phyloP scores from a whole-genome alignment of 306 rosid species.

The Erythrophleum fordii region DNA sequence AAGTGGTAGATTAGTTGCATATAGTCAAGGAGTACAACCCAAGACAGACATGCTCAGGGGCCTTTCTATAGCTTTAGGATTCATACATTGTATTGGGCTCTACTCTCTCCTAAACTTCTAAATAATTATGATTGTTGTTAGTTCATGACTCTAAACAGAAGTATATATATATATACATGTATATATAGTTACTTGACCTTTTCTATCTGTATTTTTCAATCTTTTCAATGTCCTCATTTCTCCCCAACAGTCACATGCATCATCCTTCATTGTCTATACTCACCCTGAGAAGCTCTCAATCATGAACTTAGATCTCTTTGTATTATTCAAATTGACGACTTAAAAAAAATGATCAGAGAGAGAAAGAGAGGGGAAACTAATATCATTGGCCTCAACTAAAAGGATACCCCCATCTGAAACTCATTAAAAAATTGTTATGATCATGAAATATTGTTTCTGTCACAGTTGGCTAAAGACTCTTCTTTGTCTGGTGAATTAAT shows the following conservation, averaged over 20 bases:
- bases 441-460: slow-evolving; percentile 23
- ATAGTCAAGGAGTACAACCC: slow-evolving; percentile 45
- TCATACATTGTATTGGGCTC: slow-evolving; percentile 51
- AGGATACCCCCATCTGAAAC: slow-evolving; percentile 36
- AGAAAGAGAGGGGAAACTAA: slow-evolving; percentile 31
- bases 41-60: slow-evolving; percentile 46
- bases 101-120: slow-evolving; percentile 17
- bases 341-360: slow-evolving; percentile 22
- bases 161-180: background rate
- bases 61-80: slow-evolving; percentile 23
- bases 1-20: slow-evolving; percentile 41
- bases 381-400: slow-evolving; percentile 46
- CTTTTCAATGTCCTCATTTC: slow-evolving; percentile 30
- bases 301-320: slow-evolving; percentile 58
- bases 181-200: slow-evolving; percentile 33
- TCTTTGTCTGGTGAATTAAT: slow-evolving; percentile 43
- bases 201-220: slow-evolving; percentile 33
- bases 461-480: slow-evolving; percentile 47
- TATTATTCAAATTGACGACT: slow-evolving; percentile 31
- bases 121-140: slow-evolving; percentile 45
- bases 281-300: slow-evolving; percentile 46
- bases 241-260: slow-evolving; percentile 58
- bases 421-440: slow-evolving; percentile 30
- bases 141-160: slow-evolving; percentile 40
- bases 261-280: slow-evolving; percentile 45